Base-by-base conservation (phyloP, 208 protist species). In the Tritrichomonas musculus region DNA sequence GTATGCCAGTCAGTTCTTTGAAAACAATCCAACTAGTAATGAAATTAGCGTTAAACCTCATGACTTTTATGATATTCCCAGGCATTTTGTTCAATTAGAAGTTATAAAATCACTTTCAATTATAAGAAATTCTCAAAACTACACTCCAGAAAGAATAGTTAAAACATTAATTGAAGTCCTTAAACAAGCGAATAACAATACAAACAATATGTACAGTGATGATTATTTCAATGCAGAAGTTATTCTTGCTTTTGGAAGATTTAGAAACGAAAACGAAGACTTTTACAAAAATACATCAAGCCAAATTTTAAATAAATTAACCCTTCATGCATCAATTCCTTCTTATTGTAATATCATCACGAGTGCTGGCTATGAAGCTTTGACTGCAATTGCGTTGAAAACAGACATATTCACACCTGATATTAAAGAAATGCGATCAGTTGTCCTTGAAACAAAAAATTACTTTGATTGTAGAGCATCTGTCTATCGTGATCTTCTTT, bases 1-100 rank as follows among this genome's bases (percentile, higher is more conserved):
- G 77, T 88, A 88, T 47, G n/a, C 53, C 33, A 5, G 0, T 3
- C 8, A 88, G n/a, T 88, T 88, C n/a, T 20, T 88, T 33, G 3
- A 14, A 13, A 22, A 22, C 17, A 50, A 82, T 9, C 20, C 33
- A 20, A 53, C 53, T 57, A 44, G 47, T 5, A 8, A 69, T n/a
- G 17, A 69, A 69, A n/a, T n/a, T 69, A 69, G 17, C 11, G 64
- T n/a, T n/a, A 88, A 88, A 30, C 77, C 41, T 17, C 44, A 88
- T 30, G 30, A 88, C 17, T 88, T 88, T 30, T 20, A 88, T 17
- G 44, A 88, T 57, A 33, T 57, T 5, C 1, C 9, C 8, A 25
- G 47, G 11, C 77, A 88, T 36, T 88, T 88, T 47, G 77, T 88
- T 4, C 77, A 88, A 49, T 30, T 88, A 33, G 77, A 88, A 88